phyloP scores from a whole-genome alignment of 805 yeast species.

The Schwanniomyces vanrijiae region DNA sequence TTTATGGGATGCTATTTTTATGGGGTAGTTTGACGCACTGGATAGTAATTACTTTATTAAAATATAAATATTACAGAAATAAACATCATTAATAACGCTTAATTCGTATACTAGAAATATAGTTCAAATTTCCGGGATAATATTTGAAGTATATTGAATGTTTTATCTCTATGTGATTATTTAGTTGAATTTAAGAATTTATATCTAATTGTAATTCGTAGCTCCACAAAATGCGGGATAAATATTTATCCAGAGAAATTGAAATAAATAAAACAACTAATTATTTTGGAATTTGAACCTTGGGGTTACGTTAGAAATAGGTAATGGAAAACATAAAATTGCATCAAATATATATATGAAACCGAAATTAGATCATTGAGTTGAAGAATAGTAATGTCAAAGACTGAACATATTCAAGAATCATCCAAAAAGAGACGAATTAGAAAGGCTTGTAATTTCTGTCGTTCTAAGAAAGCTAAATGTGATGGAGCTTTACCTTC shows the following conservation, averaged over 20 bases:
- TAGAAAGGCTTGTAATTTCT: slow-evolving; percentile 23
- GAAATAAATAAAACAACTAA: not conserved
- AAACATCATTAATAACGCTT: no score
- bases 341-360: not conserved
- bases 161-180: no score
- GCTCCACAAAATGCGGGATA: not conserved
- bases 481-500: slow-evolving; percentile 22
- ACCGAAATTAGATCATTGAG: not conserved
- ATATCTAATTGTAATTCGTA: not conserved
- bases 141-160: no score
- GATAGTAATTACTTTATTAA: not conserved
- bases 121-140: not conserved
- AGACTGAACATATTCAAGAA: slow-evolving; percentile 1
- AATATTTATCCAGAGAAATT: not conserved
- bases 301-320: not conserved
- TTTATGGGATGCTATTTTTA: no score
- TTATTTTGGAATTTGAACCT: not conserved
- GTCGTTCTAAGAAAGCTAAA: slow-evolving; percentile 21
- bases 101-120: not conserved
- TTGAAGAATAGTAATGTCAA: slow-evolving; percentile 1
- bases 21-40: not conserved
- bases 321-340: not conserved
- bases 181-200: not conserved
- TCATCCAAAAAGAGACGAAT: slow-evolving; percentile 15
- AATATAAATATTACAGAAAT: no score